A percentile compares a stretch with the other conserved stretches of the same genome.
phyloP scores from a whole-genome alignment of 2,329 filamentous ascomycete species.

The Calonectria ilicicola region DNA sequence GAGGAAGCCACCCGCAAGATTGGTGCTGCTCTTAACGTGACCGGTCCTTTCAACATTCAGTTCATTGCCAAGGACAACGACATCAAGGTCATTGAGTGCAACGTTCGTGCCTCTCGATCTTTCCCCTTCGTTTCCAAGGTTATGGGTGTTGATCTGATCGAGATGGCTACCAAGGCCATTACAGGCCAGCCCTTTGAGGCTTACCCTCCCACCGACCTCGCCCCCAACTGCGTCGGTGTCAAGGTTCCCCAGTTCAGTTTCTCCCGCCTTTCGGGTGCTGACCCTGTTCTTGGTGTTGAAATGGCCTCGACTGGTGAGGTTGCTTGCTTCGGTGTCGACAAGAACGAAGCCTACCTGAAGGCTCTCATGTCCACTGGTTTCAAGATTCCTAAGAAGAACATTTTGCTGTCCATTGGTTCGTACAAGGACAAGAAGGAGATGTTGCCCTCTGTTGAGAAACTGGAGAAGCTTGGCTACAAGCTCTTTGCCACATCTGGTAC shows the following conservation, averaged over 20 bases:
- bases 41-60: constrained; percentile 98
- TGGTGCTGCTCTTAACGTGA: constrained; percentile 91
- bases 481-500: constrained; percentile 97
- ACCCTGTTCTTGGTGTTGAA: constrained; percentile 96
- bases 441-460: constrained; percentile 89
- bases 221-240: constrained; percentile 88
- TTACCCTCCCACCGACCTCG: constrained; percentile 83
- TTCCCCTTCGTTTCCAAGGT: constrained; percentile 99
- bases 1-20: constrained; percentile 97
- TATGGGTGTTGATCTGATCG: constrained; percentile 97
- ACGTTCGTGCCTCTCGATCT: constrained; percentile 93
- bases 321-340: constrained; percentile 93
- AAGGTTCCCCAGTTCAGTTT: constrained; percentile 99
- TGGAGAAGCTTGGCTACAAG: constrained; percentile 93
- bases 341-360: constrained; percentile 98
- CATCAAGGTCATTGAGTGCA: constrained; percentile 99
- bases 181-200: constrained; percentile 84
- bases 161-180: constrained; percentile 98
- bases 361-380: constrained; percentile 96
- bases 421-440: constrained; percentile 99
- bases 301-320: constrained; percentile 99
- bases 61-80: constrained; percentile 99
- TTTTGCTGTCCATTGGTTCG: constrained; percentile 93
- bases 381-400: constrained; percentile 94
- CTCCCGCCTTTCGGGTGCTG: constrained; percentile 94